phyloP scores from a whole-genome alignment of 1,139 yeast species.

The Candida albicans region DNA sequence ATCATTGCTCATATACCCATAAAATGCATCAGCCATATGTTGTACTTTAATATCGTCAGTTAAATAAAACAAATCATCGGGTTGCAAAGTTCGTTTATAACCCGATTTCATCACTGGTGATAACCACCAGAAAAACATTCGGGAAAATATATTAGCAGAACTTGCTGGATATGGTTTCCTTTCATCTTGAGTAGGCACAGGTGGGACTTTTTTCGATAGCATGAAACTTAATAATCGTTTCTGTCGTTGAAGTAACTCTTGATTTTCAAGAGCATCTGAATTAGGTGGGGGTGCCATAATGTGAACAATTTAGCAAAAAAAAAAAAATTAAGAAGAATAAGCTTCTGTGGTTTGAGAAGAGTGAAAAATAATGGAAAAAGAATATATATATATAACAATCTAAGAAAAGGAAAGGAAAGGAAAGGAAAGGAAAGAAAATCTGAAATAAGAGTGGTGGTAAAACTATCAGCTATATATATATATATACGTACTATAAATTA shows the following conservation, averaged over 20 bases:
- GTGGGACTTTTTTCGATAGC: slow-evolving; percentile 37
- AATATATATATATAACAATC: not conserved
- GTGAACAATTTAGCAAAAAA: not conserved
- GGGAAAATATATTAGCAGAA: slow-evolving; percentile 35
- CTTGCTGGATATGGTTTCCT: slow-evolving; percentile 36
- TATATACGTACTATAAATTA: no score
- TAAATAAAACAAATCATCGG: slow-evolving; percentile 44
- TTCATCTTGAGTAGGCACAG: slow-evolving; percentile 40
- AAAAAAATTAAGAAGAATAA: not conserved
- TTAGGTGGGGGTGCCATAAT: not conserved
- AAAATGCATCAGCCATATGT: slow-evolving; percentile 32
- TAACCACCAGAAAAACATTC: slow-evolving; percentile 52
- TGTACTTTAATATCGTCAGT: slow-evolving; percentile 40
- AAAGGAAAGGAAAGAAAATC: no score
- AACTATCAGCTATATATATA: not conserved
- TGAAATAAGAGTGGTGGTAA: not conserved
- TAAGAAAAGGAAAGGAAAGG: no score
- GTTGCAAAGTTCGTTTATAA: slow-evolving; percentile 49
- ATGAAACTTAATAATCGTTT: slow-evolving; percentile 31
- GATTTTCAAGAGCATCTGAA: slow-evolving; percentile 10
- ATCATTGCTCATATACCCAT: slow-evolving; percentile 22
- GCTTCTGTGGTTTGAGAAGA: not conserved
- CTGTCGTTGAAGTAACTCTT: slow-evolving; percentile 21
- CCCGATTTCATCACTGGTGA: slow-evolving; percentile 49
- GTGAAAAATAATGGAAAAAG: not conserved